Percentiles rank a stretch among this genome's conserved stretches.
Evolutionary conservation across 2,329 filamentous ascomycete genomes (phyloP).

Genomic region (Aspergillus tamarii): DNA sequence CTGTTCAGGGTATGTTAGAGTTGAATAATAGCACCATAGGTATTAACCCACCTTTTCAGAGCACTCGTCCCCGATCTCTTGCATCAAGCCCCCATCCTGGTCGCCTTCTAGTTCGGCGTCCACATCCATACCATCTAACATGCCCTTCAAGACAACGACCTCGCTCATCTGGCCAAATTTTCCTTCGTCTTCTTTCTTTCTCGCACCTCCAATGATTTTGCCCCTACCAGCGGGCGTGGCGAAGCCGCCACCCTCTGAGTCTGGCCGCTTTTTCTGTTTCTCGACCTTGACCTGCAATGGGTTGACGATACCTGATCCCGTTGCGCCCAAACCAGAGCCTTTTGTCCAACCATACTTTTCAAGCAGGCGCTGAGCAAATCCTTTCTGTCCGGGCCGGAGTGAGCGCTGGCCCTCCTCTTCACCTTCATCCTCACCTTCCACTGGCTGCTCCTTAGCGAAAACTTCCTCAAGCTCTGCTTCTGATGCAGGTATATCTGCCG

Average conservation of each 20-base stretch:
- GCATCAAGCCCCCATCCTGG: slow-evolving; percentile 68
- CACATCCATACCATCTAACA: slow-evolving; percentile 84
- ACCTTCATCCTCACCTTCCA: slow-evolving; percentile 40
- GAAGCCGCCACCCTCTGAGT: slow-evolving; percentile 79
- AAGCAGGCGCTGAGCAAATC: slow-evolving; percentile 87
- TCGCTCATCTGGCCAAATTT: slow-evolving; percentile 76
- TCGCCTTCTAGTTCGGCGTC: slow-evolving; percentile 71
- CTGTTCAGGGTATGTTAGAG: slow-evolving; percentile 44
- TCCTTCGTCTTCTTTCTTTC: slow-evolving; percentile 54
- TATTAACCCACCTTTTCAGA: slow-evolving; percentile 67
- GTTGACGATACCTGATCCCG: slow-evolving; percentile 79
- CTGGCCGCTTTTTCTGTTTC: slow-evolving; percentile 77
- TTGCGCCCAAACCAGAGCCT: slow-evolving; percentile 82
- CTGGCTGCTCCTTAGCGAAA: slow-evolving; percentile 43
- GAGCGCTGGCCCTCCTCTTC: slow-evolving; percentile 54
- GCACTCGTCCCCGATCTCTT: slow-evolving; percentile 96
- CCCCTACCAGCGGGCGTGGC: slow-evolving; percentile 69
- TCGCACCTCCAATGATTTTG: slow-evolving; percentile 78
- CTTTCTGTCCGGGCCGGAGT: slow-evolving; percentile 74
- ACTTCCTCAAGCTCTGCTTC: slow-evolving; percentile 56
- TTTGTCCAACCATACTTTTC: slow-evolving; percentile 92
- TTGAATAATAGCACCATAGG: background rate
- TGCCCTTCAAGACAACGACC: slow-evolving; percentile 79
- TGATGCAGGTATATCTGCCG: slow-evolving; percentile 56
- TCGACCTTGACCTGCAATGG: slow-evolving; percentile 83